Percentiles rank a stretch among this genome's conserved stretches.
Conservation (phyloP, 1,284 basidiomycete genomes). For the Trametes hirsuta region DNA sequence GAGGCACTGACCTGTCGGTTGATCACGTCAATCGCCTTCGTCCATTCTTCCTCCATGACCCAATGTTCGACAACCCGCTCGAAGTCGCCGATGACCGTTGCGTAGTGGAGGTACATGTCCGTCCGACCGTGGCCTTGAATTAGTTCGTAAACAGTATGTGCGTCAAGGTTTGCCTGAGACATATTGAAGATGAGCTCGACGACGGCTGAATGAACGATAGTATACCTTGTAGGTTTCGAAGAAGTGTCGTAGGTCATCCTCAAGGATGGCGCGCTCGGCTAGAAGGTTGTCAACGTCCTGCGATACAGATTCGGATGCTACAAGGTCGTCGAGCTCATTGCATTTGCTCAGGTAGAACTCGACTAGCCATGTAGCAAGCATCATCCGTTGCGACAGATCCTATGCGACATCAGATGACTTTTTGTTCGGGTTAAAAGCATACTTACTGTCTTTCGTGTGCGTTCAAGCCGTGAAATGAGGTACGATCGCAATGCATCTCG, state of each 20-base stretch:
- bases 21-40: constrained; percentile 86
- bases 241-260: constrained; percentile 93
- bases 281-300: constrained; percentile 88
- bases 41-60: constrained; percentile 91
- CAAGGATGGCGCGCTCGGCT: constrained; percentile 82
- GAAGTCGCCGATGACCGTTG: constrained; percentile 81
- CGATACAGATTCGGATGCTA: constrained; percentile 82
- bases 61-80: constrained; percentile 92
- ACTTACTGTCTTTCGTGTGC: constrained; percentile 75
- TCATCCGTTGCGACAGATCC: constrained; percentile 94
- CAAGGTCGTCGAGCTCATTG: constrained; percentile 92
- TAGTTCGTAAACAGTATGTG: constrained; percentile 86
- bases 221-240: constrained; percentile 88
- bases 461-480: constrained; percentile 85
- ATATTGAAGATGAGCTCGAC: constrained; percentile 1
- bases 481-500: constrained; percentile 94
- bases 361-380: constrained; percentile 98
- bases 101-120: constrained; percentile 92
- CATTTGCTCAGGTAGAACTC: constrained; percentile 98
- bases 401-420: constrained; percentile 33
- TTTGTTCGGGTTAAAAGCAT: neutral
- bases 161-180: constrained; percentile 78
- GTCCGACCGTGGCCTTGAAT: constrained; percentile 92
- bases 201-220: neutral
- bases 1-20: constrained; percentile 72